Evolutionary conservation across 225 moss, liverwort and hornwort species (phyloP).

Genomic region (Bryum argenteum): DNA sequence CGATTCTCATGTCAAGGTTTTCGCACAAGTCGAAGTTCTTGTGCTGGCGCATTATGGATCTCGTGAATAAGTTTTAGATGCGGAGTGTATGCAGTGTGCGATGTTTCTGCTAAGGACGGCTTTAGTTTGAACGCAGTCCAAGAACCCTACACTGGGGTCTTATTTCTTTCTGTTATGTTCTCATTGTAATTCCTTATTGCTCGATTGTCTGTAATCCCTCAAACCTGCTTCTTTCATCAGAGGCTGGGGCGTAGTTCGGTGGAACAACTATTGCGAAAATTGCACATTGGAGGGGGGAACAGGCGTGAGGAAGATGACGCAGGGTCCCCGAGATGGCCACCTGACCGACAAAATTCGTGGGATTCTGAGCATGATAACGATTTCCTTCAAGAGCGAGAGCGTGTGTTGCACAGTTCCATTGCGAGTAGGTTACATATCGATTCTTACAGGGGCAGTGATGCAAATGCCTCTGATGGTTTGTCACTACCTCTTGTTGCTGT

Average conservation of each 20-base stretch:
- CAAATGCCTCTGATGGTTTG: constrained; percentile 24
- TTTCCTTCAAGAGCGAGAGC: constrained; percentile 47
- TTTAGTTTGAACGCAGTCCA: neutral
- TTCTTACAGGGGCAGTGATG: constrained; percentile 32
- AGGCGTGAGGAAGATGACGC: constrained; percentile 56
- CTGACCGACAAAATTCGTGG: constrained; percentile 60
- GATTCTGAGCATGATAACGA: constrained; percentile 52
- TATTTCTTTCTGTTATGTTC: neutral
- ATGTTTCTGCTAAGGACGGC: neutral
- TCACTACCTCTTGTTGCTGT: constrained; percentile 43
- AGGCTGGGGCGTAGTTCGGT: constrained; percentile 79
- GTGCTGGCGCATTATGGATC: neutral
- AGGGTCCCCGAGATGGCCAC: constrained; percentile 35
- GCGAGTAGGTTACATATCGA: constrained; percentile 35
- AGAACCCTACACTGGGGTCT: neutral
- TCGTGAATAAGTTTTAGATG: neutral
- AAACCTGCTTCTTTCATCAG: constrained; percentile 34
- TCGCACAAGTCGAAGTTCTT: neutral
- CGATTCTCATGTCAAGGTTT: neutral
- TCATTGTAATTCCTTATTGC: neutral
- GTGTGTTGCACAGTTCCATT: constrained; percentile 35
- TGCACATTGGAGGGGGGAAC: constrained; percentile 61
- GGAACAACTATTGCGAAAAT: constrained; percentile 75
- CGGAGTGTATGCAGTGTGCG: neutral
- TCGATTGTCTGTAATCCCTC: neutral